Conservation (phyloP, 306 rosid species). For the Cercis canadensis region DNA sequence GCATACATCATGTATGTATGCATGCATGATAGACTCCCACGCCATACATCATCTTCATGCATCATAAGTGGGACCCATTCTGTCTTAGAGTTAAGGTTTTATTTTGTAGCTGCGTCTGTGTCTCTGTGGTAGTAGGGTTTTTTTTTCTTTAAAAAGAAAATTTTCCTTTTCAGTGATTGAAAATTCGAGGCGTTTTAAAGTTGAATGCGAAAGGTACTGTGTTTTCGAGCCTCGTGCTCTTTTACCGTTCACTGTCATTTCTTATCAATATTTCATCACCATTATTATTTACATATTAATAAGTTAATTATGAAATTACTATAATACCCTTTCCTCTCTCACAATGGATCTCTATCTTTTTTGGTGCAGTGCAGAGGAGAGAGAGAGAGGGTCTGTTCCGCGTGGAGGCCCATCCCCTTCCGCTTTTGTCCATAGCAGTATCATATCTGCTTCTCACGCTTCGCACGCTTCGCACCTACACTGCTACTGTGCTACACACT, state of each 20-base stretch:
- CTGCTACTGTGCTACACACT: too few species aligned
- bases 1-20: too few species aligned
- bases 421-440: constrained; percentile 44
- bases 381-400: constrained; percentile 32
- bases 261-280: too few species aligned
- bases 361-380: too few species aligned
- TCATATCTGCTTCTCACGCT: constrained; percentile 40
- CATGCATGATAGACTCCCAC: background rate
- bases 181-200: constrained; percentile 49
- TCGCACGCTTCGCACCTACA: constrained; percentile 32
- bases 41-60: background rate
- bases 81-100: too few species aligned
- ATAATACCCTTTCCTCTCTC: background rate
- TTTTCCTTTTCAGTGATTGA: constrained; percentile 51
- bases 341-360: too few species aligned
- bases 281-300: too few species aligned
- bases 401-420: constrained; percentile 43
- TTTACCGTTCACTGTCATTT: background rate
- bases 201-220: constrained; percentile 49
- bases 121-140: too few species aligned
- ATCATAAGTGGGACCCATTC: background rate
- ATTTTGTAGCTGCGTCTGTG: too few species aligned
- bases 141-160: too few species aligned
- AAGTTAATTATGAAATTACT: background rate
- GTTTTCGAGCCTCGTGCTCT: constrained; percentile 54